Evolutionary conservation across 116 monocot species (phyloP).

Genomic region (Thalassia testudinum): DNA sequence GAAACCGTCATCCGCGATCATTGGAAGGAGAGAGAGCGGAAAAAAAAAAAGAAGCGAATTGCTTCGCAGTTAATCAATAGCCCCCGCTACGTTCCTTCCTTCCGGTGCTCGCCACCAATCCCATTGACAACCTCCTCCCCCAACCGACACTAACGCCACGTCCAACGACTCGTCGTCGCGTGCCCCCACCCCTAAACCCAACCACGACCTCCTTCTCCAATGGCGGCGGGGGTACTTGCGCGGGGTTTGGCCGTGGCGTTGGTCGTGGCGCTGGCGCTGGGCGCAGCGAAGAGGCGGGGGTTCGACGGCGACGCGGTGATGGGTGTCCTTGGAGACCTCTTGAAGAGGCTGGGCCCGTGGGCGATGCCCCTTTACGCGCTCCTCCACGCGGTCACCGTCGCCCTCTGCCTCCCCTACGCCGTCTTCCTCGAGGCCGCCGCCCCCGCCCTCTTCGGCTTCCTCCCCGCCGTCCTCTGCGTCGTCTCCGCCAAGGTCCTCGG

Average conservation of each 20-base stretch:
- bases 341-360: constrained; percentile 64
- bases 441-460: constrained; percentile 82
- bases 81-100: too few species aligned
- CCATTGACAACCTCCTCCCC: too few species aligned
- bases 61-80: too few species aligned
- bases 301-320: constrained; percentile 26
- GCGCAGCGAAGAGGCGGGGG: background rate
- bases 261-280: background rate
- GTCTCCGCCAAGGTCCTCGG: constrained; percentile 90
- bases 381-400: constrained; percentile 68
- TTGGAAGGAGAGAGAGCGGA: too few species aligned
- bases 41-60: too few species aligned
- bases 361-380: constrained; percentile 67
- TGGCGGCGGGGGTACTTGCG: too few species aligned
- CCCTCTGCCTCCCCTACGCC: constrained; percentile 85
- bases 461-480: constrained; percentile 73
- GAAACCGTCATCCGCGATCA: too few species aligned
- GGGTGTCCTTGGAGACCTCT: constrained; percentile 16
- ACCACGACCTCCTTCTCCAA: too few species aligned
- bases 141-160: too few species aligned
- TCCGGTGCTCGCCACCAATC: too few species aligned
- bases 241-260: background rate
- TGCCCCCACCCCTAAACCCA: too few species aligned
- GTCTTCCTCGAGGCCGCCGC: constrained; percentile 94
- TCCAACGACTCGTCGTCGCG: too few species aligned